Evolutionary conservation across 495 filamentous ascomycete species (phyloP).

Genomic region (Penicillium soppii): DNA sequence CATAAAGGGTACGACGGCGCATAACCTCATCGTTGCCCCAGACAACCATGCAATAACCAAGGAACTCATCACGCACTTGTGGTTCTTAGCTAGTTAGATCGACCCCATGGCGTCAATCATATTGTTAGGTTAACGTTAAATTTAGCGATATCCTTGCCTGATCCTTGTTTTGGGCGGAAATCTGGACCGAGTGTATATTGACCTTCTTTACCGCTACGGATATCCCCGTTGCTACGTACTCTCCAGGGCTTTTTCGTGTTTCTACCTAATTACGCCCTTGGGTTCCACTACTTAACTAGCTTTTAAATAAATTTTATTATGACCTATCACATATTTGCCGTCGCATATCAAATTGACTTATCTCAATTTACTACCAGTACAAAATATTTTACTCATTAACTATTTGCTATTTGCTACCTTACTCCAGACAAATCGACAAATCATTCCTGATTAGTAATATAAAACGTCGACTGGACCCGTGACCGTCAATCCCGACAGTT

Average conservation of each 20-base stretch:
- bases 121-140: slow-evolving; percentile 8
- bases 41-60: slow-evolving; percentile 16
- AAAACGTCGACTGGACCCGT: no score
- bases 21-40: slow-evolving; percentile 24
- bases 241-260: no score
- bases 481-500: no score
- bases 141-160: neutral
- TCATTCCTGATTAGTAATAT: neutral
- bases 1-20: neutral
- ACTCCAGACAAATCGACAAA: neutral
- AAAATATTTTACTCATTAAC: no score
- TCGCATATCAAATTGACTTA: neutral
- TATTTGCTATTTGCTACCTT: no score
- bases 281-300: no score
- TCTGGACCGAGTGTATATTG: neutral
- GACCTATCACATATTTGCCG: neutral
- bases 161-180: neutral
- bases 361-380: neutral
- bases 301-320: no score
- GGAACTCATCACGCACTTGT: slow-evolving; percentile 6
- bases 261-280: no score
- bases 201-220: neutral
- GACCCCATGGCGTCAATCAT: slow-evolving; percentile 8
- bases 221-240: slow-evolving; percentile 4
- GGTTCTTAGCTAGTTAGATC: slow-evolving; percentile 10